Conservation (phyloP, 352 stramenopile species). For the Globisporangium perplexum region DNA sequence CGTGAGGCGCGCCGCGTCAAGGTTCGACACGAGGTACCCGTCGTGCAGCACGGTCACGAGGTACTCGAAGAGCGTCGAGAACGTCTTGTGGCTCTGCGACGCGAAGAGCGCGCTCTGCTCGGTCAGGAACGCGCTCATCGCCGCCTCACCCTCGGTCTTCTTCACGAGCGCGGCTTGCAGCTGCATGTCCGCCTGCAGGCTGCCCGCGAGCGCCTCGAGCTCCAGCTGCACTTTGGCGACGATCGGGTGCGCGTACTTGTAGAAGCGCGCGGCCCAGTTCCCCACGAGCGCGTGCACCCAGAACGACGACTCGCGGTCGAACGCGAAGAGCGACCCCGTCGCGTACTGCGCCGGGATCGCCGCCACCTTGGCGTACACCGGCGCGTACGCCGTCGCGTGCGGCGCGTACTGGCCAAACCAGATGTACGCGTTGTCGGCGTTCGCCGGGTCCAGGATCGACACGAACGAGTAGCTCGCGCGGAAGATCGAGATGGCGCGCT, state of each 20-base stretch:
- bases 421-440: slow-evolving; percentile 57
- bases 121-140: slow-evolving; percentile 56
- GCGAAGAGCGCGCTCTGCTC: slow-evolving; percentile 42
- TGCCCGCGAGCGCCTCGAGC: slow-evolving; percentile 41
- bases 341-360: slow-evolving; percentile 43
- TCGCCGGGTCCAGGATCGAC: slow-evolving; percentile 49
- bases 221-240: slow-evolving; percentile 53
- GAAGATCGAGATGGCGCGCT: slow-evolving; percentile 93
- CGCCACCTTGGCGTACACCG: slow-evolving; percentile 74
- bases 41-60: slow-evolving; percentile 81
- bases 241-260: slow-evolving; percentile 56
- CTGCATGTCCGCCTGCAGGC: slow-evolving; percentile 28
- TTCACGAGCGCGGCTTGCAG: slow-evolving; percentile 32
- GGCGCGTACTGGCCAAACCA: slow-evolving; percentile 91
- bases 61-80: slow-evolving; percentile 55
- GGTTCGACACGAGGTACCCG: slow-evolving; percentile 62
- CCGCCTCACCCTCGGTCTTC: slow-evolving; percentile 27
- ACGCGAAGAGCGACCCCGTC: slow-evolving; percentile 57
- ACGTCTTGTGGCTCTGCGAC: slow-evolving; percentile 42
- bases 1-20: slow-evolving; percentile 31
- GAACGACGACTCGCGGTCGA: slow-evolving; percentile 57
- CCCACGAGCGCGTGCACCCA: slow-evolving; percentile 81
- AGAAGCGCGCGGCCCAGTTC: slow-evolving; percentile 80
- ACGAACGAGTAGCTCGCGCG: slow-evolving; percentile 89
- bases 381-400: slow-evolving; percentile 84